Evolutionary conservation across 2,329 filamentous ascomycete species (phyloP).

Genomic region (Triangularia setosa): DNA sequence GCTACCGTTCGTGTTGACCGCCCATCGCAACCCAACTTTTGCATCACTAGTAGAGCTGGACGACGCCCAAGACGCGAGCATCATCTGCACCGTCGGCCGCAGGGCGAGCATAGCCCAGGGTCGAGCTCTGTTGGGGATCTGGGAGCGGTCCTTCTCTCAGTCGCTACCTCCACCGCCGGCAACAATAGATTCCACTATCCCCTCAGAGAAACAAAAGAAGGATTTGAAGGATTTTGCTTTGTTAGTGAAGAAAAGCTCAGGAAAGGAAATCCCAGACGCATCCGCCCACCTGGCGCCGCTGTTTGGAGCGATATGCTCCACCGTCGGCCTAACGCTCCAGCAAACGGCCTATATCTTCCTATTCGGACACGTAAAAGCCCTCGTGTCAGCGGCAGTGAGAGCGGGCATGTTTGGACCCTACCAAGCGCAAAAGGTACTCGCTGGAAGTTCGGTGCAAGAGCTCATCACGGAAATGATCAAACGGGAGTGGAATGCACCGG

Average conservation of each 20-base stretch:
- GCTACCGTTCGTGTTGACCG: slow-evolving; percentile 70
- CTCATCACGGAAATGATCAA: slow-evolving; percentile 57
- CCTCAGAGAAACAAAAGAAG: not conserved
- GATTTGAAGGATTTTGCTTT: not conserved
- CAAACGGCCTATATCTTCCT: slow-evolving; percentile 73
- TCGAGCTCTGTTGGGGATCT: slow-evolving; percentile 68
- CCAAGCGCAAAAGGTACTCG: slow-evolving; percentile 70
- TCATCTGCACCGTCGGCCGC: slow-evolving; percentile 74
- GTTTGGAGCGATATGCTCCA: slow-evolving; percentile 61
- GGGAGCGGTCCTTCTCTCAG: slow-evolving; percentile 64
- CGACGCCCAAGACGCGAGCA: slow-evolving; percentile 71
- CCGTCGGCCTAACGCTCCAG: slow-evolving; percentile 56
- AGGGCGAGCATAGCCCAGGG: slow-evolving; percentile 74
- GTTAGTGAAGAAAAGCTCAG: not conserved
- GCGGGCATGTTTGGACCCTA: slow-evolving; percentile 78
- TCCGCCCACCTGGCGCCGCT: slow-evolving; percentile 68
- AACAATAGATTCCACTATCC: no score
- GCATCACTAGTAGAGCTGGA: slow-evolving; percentile 55
- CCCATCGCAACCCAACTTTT: slow-evolving; percentile 50
- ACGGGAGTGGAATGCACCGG: slow-evolving; percentile 53
- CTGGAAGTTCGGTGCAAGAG: slow-evolving; percentile 53
- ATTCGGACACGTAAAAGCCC: slow-evolving; percentile 70
- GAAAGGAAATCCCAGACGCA: slow-evolving; percentile 34
- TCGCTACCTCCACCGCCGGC: not conserved
- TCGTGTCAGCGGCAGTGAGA: slow-evolving; percentile 72